phyloP scores from a whole-genome alignment of 2,329 filamentous ascomycete genomes.

The Juglanconis juglandina region DNA sequence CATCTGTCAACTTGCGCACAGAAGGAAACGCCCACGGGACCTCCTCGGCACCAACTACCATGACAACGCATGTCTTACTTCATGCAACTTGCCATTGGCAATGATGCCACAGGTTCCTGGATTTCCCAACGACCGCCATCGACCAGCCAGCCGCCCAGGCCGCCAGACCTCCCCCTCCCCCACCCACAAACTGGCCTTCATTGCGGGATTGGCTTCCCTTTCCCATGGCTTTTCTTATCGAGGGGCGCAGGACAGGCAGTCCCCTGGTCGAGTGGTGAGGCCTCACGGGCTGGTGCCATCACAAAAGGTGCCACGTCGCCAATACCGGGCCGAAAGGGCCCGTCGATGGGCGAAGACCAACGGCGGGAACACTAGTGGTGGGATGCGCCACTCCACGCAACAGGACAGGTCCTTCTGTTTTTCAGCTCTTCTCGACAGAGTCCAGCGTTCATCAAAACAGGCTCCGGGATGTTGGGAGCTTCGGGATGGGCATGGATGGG shows the following conservation, averaged over 20 bases:
- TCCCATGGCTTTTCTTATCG: background rate
- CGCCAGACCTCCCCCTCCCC: too few relatives aligned
- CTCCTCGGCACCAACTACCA: background rate
- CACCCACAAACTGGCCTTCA: too few relatives aligned
- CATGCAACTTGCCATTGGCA: background rate
- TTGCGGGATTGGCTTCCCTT: background rate
- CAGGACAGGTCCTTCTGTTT: background rate
- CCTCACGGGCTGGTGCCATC: background rate
- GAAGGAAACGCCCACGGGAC: background rate
- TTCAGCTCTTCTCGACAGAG: too few relatives aligned
- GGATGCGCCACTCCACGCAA: background rate
- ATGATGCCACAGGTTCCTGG: too few relatives aligned
- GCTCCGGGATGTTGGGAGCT: too few relatives aligned
- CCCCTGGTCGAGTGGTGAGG: background rate
- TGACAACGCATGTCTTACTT: slow-evolving; percentile 12
- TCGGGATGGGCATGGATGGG: too few relatives aligned
- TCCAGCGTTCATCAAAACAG: too few relatives aligned
- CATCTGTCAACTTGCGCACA: background rate
- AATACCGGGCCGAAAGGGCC: background rate
- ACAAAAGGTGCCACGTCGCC: too few relatives aligned
- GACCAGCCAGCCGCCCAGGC: too few relatives aligned
- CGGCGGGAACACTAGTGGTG: background rate
- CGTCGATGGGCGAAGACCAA: background rate
- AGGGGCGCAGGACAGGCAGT: background rate
- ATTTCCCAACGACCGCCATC: too few relatives aligned